Base-by-base conservation (phyloP, 345 rosid genomes). In the Moricandia moricandioides region DNA sequence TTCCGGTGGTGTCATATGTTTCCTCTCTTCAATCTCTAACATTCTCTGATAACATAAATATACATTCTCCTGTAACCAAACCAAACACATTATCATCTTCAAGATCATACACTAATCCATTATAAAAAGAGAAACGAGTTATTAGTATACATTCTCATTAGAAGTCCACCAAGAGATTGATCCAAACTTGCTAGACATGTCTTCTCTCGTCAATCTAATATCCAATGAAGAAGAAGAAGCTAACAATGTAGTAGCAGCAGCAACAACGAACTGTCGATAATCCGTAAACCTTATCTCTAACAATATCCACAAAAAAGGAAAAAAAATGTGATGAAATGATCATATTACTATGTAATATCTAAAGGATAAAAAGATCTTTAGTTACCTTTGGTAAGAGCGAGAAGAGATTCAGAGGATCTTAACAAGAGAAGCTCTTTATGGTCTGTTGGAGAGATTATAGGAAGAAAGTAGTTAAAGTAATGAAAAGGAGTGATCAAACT, bases 241-340 rank as follows among this genome's bases (percentile, higher is more conserved):
- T 68, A 91, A 72, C 27, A 79, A 82, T 58, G 88, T 85, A 33
- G 97, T 90, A n/a, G 97, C 96, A 27, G 87, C 91, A 14, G 98
- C 96, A 69, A 93, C 78, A 26, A 78, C 39, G 14, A 91, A 93
- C 13, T 96, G 94, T 55, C 89, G 85, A 87, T 82, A 76, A 73
- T 87, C 84, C 79, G 84, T 74, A 80, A 85, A 75, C 56, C 81
- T 85, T 34, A 84, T 83, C 84, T 83, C 98, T 93, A 84, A 75
- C 17, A 47, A 43, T 43, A 56, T 10, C 60, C 13, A 24, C 14
- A 70, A 67, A 72, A 21, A 62, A 45, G 6, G 29, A 7, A 30
- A 34, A 40, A 3, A 49, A 74, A 27, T 33, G 31, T 47, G 37
- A 54, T 62, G 7, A 21, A 27, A 52, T 37, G 27, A 8, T n/a